A percentile compares a stretch with the other conserved stretches of the same genome.
Evolutionary conservation across 208 protist genomes (phyloP).

Genomic region (Sergeia podlipaevii): DNA sequence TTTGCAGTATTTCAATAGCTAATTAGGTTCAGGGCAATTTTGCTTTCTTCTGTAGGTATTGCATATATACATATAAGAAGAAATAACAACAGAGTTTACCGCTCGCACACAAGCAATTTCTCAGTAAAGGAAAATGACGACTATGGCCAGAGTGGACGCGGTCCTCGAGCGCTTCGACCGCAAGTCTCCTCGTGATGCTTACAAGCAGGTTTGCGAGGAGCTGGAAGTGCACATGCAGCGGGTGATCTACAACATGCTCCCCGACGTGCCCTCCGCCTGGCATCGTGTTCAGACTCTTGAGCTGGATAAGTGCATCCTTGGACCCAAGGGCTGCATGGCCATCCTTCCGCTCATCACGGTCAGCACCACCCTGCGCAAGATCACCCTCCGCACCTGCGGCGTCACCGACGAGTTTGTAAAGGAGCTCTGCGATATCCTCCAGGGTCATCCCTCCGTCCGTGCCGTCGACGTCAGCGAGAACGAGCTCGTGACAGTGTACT

Average conservation of each 20-base stretch:
- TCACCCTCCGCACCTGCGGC: constrained; percentile 53
- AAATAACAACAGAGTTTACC: neutral
- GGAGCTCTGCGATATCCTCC: constrained; percentile 46
- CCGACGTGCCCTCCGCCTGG: constrained; percentile 57
- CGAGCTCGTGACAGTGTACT: constrained; percentile 70
- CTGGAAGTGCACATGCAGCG: constrained; percentile 61
- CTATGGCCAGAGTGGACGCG: constrained; percentile 61
- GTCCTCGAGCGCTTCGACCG: constrained; percentile 66
- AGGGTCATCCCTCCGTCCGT: constrained; percentile 62
- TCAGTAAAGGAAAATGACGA: constrained; percentile 51
- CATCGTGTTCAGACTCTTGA: constrained; percentile 67
- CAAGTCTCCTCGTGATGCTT: constrained; percentile 71
- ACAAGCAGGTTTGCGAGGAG: constrained; percentile 75
- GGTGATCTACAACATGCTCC: constrained; percentile 40
- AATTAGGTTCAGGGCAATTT: too few species aligned
- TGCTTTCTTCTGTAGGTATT: too few species aligned
- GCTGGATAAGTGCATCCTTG: constrained; percentile 40
- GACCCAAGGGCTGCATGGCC: constrained; percentile 73
- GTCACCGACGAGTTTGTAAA: constrained; percentile 70
- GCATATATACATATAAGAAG: neutral
- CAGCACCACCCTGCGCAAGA: constrained; percentile 63
- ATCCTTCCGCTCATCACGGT: constrained; percentile 67
- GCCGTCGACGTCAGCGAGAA: constrained; percentile 74
- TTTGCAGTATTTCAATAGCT: constrained; percentile 7
- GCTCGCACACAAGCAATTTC: constrained; percentile 3